phyloP scores from a whole-genome alignment of 129 eudicot genomes.

The Tagetes erecta region DNA sequence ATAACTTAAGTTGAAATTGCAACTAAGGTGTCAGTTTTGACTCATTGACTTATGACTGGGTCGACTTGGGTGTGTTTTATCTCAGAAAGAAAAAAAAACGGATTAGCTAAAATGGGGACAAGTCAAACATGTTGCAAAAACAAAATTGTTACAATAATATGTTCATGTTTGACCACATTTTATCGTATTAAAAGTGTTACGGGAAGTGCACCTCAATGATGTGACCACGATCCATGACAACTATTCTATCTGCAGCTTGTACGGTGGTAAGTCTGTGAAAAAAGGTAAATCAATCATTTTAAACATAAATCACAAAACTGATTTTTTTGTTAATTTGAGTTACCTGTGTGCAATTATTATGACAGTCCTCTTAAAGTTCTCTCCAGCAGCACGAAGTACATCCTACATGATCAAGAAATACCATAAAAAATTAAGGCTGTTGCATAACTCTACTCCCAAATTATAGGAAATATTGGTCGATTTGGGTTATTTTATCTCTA shows the following conservation, averaged over 20 bases:
- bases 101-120: background rate
- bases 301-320: conserved; percentile 3
- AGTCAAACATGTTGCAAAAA: too few species aligned
- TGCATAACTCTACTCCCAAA: background rate
- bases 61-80: background rate
- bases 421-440: background rate
- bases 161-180: background rate
- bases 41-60: background rate
- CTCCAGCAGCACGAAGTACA: conserved; percentile 69
- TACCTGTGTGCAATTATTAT: conserved; percentile 94
- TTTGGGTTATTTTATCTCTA: conserved; percentile 3
- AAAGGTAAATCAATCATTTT: conserved; percentile 17
- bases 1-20: background rate
- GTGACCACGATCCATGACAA: conserved; percentile 85
- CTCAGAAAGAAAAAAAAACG: background rate
- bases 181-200: background rate
- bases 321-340: conserved; percentile 8
- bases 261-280: conserved; percentile 82
- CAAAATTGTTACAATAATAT: too few species aligned
- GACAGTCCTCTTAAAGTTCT: conserved; percentile 65
- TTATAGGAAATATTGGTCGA: background rate
- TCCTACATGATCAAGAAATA: conserved; percentile 51
- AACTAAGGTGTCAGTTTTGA: background rate
- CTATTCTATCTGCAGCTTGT: conserved; percentile 96
- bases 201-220: conserved; percentile 71